These are phyloP conservation scores for Cornus florida DNA, from an alignment of 148 eudicot genomes.

Conservation along the genomic window DNA sequence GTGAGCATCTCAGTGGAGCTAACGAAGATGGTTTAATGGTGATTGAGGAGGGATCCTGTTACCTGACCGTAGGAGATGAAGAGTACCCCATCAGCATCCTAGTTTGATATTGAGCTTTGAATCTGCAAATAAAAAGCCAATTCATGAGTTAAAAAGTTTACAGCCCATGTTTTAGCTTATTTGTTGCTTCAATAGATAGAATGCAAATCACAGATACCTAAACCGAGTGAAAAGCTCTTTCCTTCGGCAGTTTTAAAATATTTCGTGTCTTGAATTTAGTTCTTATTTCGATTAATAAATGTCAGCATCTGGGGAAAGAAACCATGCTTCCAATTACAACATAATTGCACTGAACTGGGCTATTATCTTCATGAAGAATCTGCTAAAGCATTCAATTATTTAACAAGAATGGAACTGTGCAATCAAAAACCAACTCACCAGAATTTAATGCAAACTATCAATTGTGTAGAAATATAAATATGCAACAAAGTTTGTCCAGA, in stretches of 20 bases:
- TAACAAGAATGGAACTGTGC: not conserved
- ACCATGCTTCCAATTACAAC: not conserved
- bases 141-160: not conserved
- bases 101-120: slow-evolving; percentile 14
- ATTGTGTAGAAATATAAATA: too few species aligned
- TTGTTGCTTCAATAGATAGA: not conserved
- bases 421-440: not conserved
- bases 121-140: not conserved
- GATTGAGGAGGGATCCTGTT: slow-evolving; percentile 65
- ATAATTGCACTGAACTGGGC: not conserved
- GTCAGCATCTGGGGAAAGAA: not conserved
- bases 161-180: not conserved
- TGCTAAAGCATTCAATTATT: not conserved
- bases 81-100: slow-evolving; percentile 45
- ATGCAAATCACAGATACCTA: not conserved
- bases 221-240: not conserved
- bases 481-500: too few species aligned
- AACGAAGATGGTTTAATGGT: slow-evolving; percentile 64
- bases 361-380: not conserved
- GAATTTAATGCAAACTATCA: too few species aligned
- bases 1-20: slow-evolving; percentile 77
- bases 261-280: not conserved
- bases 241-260: not conserved
- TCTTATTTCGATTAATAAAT: too few species aligned
- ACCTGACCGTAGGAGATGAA: slow-evolving; percentile 62